Evolutionary conservation across 257 asterid genomes (phyloP).

Genomic region (Fraxinus anomala): DNA sequence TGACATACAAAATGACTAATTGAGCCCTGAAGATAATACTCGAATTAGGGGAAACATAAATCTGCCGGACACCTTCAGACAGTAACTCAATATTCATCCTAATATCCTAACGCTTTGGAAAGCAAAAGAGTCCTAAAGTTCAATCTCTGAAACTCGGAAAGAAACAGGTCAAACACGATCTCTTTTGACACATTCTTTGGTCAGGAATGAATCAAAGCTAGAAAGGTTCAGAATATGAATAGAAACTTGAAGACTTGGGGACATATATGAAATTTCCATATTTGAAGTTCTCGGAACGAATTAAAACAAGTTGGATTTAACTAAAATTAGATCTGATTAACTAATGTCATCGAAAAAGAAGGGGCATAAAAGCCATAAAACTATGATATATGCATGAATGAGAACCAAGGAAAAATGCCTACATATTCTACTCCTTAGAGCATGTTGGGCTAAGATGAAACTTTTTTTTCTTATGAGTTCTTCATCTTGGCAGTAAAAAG

Average conservation of each 20-base stretch:
- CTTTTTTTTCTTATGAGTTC: not conserved
- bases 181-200: not conserved
- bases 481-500: not conserved
- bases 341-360: not conserved
- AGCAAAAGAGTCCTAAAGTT: not conserved
- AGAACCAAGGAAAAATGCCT: not conserved
- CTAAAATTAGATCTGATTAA: not conserved
- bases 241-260: not conserved
- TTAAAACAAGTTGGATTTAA: not conserved
- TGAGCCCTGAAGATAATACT: not conserved
- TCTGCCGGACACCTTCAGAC: not conserved
- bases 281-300: not conserved
- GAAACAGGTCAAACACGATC: not conserved
- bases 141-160: not conserved
- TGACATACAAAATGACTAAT: not conserved
- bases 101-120: constrained; percentile 9
- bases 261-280: not conserved
- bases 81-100: not conserved
- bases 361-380: not conserved
- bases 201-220: not conserved
- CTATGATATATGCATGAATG: not conserved
- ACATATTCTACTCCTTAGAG: not conserved
- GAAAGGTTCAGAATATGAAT: constrained; percentile 6
- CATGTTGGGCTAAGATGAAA: not conserved
- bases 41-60: not conserved